Evolutionary conservation across 2,329 filamentous ascomycete species (phyloP).

Genomic region (Monilinia aucupariae): DNA sequence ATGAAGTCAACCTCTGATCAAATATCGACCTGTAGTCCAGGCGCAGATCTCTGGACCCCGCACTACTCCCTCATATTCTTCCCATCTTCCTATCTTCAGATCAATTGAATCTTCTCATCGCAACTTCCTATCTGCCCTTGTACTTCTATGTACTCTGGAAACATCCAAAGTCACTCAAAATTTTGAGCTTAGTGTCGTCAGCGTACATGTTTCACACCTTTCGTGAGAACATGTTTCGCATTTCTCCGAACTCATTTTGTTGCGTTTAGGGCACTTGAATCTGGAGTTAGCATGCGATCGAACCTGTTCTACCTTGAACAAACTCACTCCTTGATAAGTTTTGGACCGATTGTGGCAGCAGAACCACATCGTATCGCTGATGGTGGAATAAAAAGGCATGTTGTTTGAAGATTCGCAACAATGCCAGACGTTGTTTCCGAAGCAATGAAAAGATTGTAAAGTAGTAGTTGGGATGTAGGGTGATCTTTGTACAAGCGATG

Average conservation of each 20-base stretch:
- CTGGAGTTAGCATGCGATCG: background rate
- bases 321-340: background rate
- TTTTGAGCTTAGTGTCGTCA: background rate
- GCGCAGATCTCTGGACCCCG: background rate
- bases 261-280: background rate
- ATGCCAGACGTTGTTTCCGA: background rate
- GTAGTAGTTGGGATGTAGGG: background rate
- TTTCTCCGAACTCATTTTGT: background rate
- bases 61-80: background rate
- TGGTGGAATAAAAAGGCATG: conserved; percentile 6
- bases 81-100: background rate
- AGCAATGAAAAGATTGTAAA: background rate
- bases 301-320: background rate
- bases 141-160: background rate
- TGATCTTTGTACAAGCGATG: background rate
- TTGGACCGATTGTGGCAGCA: background rate
- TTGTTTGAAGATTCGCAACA: background rate
- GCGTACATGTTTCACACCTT: background rate
- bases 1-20: background rate
- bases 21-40: conserved; percentile 5
- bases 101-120: background rate
- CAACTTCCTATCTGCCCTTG: background rate
- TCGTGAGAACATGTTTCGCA: background rate
- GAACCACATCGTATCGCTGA: conserved; percentile 9
- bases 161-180: too few species aligned